Percentiles rank a stretch among this genome's conserved stretches.
Conservation (phyloP, 2,329 filamentous ascomycete genomes). For the Alternaria consortialis region DNA sequence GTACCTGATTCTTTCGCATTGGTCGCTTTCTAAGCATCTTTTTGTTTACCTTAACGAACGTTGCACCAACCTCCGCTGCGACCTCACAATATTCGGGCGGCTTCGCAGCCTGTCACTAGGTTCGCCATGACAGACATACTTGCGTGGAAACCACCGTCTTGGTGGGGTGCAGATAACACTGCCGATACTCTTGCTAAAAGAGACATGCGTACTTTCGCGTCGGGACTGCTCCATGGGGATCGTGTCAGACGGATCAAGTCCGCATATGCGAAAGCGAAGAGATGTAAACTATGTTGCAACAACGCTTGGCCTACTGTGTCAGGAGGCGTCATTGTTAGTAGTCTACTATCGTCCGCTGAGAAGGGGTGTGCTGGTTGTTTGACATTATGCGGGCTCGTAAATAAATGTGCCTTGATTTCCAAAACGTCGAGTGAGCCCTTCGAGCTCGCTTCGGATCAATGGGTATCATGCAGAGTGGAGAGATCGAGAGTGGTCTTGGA, state of each 20-base stretch:
- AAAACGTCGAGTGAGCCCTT: not conserved
- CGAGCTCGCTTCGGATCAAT: not conserved
- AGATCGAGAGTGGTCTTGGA: not conserved
- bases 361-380: constrained; percentile 14
- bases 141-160: constrained; percentile 7
- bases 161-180: constrained; percentile 1
- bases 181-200: not conserved
- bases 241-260: not conserved
- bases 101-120: not conserved
- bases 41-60: not conserved
- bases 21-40: not conserved
- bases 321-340: not conserved
- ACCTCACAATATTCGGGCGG: not conserved
- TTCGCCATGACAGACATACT: not conserved
- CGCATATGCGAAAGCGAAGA: constrained; percentile 8
- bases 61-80: not conserved
- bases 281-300: constrained; percentile 1
- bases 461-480: not conserved
- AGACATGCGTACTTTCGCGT: not conserved
- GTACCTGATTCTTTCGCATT: not conserved
- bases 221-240: not conserved
- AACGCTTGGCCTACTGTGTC: not conserved
- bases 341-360: not conserved
- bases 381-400: not conserved
- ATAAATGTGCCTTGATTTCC: not conserved